Base-by-base conservation (phyloP, 768 basidiomycete genomes). In the Lentinula detonsa region DNA sequence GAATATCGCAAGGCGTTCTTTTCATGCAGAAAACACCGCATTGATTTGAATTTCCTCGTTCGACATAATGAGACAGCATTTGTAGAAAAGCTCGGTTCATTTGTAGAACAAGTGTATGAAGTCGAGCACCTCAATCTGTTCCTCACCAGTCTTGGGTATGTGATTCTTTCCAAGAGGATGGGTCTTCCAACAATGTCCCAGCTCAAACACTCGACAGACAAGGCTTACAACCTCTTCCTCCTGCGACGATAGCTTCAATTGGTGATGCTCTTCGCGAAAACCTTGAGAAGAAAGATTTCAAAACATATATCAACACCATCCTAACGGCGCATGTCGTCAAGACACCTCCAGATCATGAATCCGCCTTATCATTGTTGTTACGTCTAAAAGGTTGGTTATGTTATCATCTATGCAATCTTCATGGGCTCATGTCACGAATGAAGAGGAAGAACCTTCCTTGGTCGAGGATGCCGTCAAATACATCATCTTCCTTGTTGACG, bases 381-480 rank as follows among this genome's bases (percentile, higher is more conserved):
- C 83, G 79, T 40, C 75, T 98, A 49, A 86, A 91, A 78, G 88
- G 95, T 95, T 58, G 59, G 76, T 65, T 1, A 40, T 21, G 33
- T 13, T 16, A 50, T 33, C 50, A 40, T 58, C 31, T 60, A 28
- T 63, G n/a, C 60, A 28, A 62, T 49, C 57, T 37, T 34, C 18
- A 28, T 51, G 59, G 43, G 78, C 76, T 54, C 31, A 39, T 49
- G 7, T 48, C n/a, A 45, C 5, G 46, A 48, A 33, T 43, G 35
- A 60, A 88, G 70, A 81, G 33, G 74, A 78, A 8, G 81, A 92
- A 63, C 85, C 90, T 0, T 80, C 85, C 31, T 72, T 94, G 2
- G 92, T 97, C 13, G 95, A 99, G 69, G 95, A 98, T 61, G 97
- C 97, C 5, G 91, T 98, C 67, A 98, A 95, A 70, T 99, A 98